phyloP scores from a whole-genome alignment of 2,329 filamentous ascomycete genomes.

The Raffaelea deltoideospora region DNA sequence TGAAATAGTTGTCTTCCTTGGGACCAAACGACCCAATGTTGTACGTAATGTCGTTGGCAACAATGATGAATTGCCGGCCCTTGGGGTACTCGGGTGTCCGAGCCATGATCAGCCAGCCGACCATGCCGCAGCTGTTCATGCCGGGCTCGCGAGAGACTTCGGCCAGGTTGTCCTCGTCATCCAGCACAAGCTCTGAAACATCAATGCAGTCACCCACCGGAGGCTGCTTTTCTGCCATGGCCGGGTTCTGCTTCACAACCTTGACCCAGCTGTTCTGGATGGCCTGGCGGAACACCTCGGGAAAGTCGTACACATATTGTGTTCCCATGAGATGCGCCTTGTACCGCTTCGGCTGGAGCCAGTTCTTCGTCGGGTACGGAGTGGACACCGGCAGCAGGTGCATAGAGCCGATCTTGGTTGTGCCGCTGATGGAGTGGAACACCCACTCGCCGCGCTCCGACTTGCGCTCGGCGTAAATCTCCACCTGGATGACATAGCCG shows the following conservation, averaged over 20 bases:
- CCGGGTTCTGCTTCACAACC: constrained; percentile 57
- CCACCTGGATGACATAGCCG: constrained; percentile 92
- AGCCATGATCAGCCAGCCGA: constrained; percentile 91
- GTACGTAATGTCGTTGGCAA: constrained; percentile 98
- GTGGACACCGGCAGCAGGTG: constrained; percentile 82
- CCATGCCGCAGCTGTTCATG: constrained; percentile 94
- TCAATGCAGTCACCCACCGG: constrained; percentile 81
- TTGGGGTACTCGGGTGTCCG: constrained; percentile 90
- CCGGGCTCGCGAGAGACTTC: constrained; percentile 92
- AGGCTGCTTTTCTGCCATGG: constrained; percentile 67
- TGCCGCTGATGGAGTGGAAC: constrained; percentile 94
- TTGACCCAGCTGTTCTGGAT: constrained; percentile 89
- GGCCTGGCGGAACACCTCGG: constrained; percentile 94
- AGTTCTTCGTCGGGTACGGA: constrained; percentile 96
- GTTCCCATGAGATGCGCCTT: constrained; percentile 99
- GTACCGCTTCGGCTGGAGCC: constrained; percentile 96
- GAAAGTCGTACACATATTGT: constrained; percentile 99
- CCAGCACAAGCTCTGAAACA: constrained; percentile 84
- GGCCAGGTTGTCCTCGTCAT: constrained; percentile 80
- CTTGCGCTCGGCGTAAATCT: constrained; percentile 95
- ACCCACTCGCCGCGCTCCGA: constrained; percentile 97
- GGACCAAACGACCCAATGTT: constrained; percentile 97
- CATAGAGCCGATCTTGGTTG: constrained; percentile 88
- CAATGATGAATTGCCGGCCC: constrained; percentile 83
- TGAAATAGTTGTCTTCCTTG: constrained; percentile 93